phyloP scores from a whole-genome alignment of 2,329 filamentous ascomycete genomes.

The Exophiala dermatitidis region DNA sequence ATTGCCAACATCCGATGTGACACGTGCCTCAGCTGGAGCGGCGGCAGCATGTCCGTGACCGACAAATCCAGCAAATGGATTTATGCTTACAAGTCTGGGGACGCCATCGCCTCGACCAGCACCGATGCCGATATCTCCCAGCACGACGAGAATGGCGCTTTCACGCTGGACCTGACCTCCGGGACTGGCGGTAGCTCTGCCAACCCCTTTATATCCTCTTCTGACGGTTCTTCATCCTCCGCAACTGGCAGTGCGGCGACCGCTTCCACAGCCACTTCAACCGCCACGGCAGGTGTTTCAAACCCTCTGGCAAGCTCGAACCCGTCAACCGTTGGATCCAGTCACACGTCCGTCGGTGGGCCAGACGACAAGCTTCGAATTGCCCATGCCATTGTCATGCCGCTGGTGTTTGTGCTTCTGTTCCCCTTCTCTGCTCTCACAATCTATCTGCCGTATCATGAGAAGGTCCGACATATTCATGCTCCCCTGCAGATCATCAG shows the following conservation, averaged over 20 bases:
- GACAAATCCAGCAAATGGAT: constrained; percentile 44
- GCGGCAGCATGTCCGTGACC: constrained; percentile 47
- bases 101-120: constrained; percentile 43
- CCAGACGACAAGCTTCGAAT: constrained; percentile 11
- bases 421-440: constrained; percentile 31
- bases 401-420: constrained; percentile 38
- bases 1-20: constrained; percentile 51
- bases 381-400: constrained; percentile 38
- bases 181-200: constrained; percentile 44
- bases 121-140: constrained; percentile 38
- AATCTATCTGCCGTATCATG: constrained; percentile 35
- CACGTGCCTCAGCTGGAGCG: constrained; percentile 48
- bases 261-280: constrained; percentile 2
- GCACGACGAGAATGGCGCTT: constrained; percentile 40
- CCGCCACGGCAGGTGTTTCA: constrained; percentile 15
- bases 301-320: constrained; percentile 15
- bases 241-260: neutral
- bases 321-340: constrained; percentile 13
- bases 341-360: neutral
- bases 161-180: constrained; percentile 42
- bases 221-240: constrained; percentile 4
- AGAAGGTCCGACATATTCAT: constrained; percentile 41
- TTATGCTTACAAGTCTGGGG: constrained; percentile 42
- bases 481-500: constrained; percentile 43
- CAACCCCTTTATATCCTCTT: constrained; percentile 31